Conservation (phyloP, 1,284 basidiomycete species). For the Sanghuangporus baumii region DNA sequence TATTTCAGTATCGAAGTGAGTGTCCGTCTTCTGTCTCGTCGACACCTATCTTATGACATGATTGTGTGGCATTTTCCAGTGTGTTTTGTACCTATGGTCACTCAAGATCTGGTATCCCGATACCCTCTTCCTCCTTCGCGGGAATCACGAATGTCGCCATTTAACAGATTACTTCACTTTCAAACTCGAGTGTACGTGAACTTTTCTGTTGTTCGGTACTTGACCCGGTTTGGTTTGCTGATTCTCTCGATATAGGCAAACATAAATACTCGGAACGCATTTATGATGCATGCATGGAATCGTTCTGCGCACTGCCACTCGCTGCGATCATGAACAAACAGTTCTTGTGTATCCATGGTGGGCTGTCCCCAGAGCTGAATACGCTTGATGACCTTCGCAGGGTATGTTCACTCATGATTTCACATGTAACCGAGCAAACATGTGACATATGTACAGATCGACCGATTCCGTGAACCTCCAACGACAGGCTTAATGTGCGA, state of each 20-base stretch:
- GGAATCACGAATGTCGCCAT: conserved; percentile 89
- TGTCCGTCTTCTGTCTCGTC: background rate
- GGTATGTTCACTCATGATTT: conserved; percentile 35
- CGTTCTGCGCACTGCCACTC: conserved; percentile 87
- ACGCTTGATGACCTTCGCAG: conserved; percentile 85
- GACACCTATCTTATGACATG: background rate
- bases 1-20: conserved; percentile 87
- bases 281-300: conserved; percentile 90
- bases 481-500: conserved; percentile 95
- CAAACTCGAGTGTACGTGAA: conserved; percentile 78
- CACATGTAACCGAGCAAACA: background rate
- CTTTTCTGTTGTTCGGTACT: conserved; percentile 10
- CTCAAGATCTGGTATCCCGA: conserved; percentile 93
- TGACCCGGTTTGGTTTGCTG: background rate
- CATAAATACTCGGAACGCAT: conserved; percentile 91
- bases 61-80: conserved; percentile 39
- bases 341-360: conserved; percentile 94
- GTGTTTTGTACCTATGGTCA: conserved; percentile 84
- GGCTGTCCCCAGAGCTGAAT: conserved; percentile 85
- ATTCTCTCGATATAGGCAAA: conserved; percentile 51
- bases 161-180: conserved; percentile 87
- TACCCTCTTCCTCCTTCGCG: conserved; percentile 84
- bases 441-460: conserved; percentile 50
- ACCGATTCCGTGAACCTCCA: conserved; percentile 93
- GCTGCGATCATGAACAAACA: conserved; percentile 98